Evolutionary conservation across 2,329 filamentous ascomycete genomes (phyloP).

Genomic region (Tolypocladium pustulatum): DNA sequence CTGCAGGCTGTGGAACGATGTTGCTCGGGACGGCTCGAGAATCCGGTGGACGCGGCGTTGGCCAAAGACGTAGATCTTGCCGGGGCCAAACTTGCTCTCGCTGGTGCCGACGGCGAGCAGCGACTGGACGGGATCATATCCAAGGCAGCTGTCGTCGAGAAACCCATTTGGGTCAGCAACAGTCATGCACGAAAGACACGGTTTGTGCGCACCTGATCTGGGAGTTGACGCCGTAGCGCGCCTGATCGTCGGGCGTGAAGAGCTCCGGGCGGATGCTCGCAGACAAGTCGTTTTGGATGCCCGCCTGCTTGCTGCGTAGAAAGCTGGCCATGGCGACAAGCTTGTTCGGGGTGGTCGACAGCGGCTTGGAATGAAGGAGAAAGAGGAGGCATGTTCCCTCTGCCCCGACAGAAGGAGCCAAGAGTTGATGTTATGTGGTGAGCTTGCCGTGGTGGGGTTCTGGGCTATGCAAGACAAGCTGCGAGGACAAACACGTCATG

Average conservation of each 20-base stretch:
- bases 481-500: not conserved
- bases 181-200: constrained; percentile 2
- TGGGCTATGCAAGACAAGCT: not conserved
- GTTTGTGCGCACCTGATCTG: constrained; percentile 44
- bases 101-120: constrained; percentile 86
- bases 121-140: constrained; percentile 90
- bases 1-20: constrained; percentile 66
- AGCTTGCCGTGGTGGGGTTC: not conserved
- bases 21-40: constrained; percentile 58
- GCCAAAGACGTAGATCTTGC: constrained; percentile 83
- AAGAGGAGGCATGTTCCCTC: not conserved
- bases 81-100: constrained; percentile 74
- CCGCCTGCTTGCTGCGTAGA: constrained; percentile 83
- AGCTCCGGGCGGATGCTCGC: constrained; percentile 65
- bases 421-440: not conserved
- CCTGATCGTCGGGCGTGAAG: constrained; percentile 76
- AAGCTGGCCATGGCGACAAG: constrained; percentile 66
- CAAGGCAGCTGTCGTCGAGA: constrained; percentile 50
- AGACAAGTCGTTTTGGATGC: constrained; percentile 85
- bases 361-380: constrained; percentile 1
- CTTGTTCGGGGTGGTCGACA: not conserved
- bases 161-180: constrained; percentile 8
- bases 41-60: constrained; percentile 69
- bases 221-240: constrained; percentile 73
- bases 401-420: not conserved